A percentile compares a stretch with the other conserved stretches of the same genome.
These are phyloP conservation scores for Colletotrichum costaricense DNA, from an alignment of 2,329 filamentous ascomycete species.

Conservation along the genomic window DNA sequence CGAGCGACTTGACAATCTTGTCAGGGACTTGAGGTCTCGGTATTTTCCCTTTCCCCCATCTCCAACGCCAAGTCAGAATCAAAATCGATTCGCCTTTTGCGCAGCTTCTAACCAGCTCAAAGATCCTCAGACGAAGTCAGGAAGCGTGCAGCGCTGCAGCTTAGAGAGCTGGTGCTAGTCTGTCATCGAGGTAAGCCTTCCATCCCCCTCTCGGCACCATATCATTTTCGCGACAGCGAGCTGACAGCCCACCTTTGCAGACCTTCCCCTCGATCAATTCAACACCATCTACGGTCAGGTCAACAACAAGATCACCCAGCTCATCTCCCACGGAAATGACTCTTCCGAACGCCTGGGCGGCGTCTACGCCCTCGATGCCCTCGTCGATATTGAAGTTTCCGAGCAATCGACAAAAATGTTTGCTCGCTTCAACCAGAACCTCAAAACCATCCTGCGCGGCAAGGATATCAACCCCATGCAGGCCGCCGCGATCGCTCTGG, in stretches of 20 bases:
- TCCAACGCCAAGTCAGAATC: neutral
- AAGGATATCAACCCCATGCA: conserved; percentile 94
- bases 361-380: conserved; percentile 88
- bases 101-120: neutral
- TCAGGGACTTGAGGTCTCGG: conserved; percentile 67
- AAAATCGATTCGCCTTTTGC: neutral
- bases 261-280: conserved; percentile 86
- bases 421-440: conserved; percentile 90
- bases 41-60: conserved; percentile 41
- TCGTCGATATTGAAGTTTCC: conserved; percentile 96
- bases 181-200: conserved; percentile 63
- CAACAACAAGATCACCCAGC: conserved; percentile 66
- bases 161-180: conserved; percentile 65
- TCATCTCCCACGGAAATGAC: conserved; percentile 89
- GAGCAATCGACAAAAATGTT: conserved; percentile 89
- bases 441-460: conserved; percentile 87
- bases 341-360: conserved; percentile 91
- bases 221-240: neutral
- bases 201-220: conserved; percentile 19
- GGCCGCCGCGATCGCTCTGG: conserved; percentile 87
- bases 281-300: conserved; percentile 65
- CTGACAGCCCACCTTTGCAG: conserved; percentile 51
- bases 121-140: conserved; percentile 58
- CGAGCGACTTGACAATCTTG: conserved; percentile 65
- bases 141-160: conserved; percentile 63